Conservation (phyloP, 805 yeast species). For the Teunomyces barrocoloradensis region DNA sequence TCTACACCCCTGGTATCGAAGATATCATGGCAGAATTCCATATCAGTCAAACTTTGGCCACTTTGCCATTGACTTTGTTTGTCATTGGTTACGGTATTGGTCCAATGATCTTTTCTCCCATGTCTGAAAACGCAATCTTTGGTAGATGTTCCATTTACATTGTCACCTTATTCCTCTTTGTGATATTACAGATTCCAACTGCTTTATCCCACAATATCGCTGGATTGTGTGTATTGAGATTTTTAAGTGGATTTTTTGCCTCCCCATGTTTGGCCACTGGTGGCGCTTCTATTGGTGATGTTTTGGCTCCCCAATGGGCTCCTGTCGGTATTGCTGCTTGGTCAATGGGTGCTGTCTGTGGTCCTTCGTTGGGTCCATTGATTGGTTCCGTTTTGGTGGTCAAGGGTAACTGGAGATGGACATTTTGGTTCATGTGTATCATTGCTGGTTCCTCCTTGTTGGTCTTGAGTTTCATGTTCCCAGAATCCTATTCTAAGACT, state of each 20-base stretch:
- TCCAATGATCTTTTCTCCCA: constrained; percentile 56
- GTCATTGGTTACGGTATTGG: constrained; percentile 63
- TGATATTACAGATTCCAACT: constrained; percentile 54
- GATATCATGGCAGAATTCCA: constrained; percentile 45
- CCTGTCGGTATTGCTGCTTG: constrained; percentile 51
- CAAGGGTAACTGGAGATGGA: constrained; percentile 51
- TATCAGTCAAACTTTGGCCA: constrained; percentile 44
- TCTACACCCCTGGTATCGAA: constrained; percentile 51
- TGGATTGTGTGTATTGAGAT: constrained; percentile 48
- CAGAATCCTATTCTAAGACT: constrained; percentile 49
- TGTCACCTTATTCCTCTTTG: constrained; percentile 44
- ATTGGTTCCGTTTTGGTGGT: constrained; percentile 51
- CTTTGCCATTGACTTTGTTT: constrained; percentile 52
- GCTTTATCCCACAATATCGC: constrained; percentile 52
- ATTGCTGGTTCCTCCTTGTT: constrained; percentile 37
- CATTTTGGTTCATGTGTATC: constrained; percentile 51
- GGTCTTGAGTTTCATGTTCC: constrained; percentile 35
- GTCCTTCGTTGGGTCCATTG: constrained; percentile 57
- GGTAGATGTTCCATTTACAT: constrained; percentile 55
- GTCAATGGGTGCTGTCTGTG: constrained; percentile 53
- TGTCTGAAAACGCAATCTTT: constrained; percentile 52
- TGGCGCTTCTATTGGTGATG: constrained; percentile 56
- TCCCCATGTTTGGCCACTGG: constrained; percentile 59
- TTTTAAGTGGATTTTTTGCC: constrained; percentile 53
- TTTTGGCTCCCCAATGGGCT: constrained; percentile 38